phyloP scores from a whole-genome alignment of 2,329 filamentous ascomycete genomes.

The Diplodia sapinea region DNA sequence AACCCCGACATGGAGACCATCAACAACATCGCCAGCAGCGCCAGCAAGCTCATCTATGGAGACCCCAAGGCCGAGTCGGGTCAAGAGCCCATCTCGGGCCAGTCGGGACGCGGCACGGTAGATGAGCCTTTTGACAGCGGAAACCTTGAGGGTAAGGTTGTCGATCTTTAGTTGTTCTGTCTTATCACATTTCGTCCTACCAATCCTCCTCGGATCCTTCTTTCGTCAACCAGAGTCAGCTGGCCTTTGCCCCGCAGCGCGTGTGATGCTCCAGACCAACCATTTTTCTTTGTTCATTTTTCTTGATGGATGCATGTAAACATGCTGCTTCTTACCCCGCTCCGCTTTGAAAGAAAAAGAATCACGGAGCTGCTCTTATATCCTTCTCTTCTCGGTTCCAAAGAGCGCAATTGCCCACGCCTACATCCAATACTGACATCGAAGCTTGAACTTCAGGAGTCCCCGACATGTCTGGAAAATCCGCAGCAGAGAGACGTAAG shows the following conservation, averaged over 20 bases:
- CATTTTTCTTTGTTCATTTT: neutral
- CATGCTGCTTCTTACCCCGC: neutral
- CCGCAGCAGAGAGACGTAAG: slow-evolving; percentile 7
- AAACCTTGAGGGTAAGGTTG: slow-evolving; percentile 65
- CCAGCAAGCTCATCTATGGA: slow-evolving; percentile 48
- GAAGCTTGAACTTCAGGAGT: slow-evolving; percentile 2
- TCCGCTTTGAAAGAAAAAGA: too few species aligned
- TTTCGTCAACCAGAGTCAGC: slow-evolving; percentile 23
- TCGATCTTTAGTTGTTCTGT: slow-evolving; percentile 13
- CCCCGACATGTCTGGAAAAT: slow-evolving; percentile 23
- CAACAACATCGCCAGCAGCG: slow-evolving; percentile 43
- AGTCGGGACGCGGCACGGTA: slow-evolving; percentile 68
- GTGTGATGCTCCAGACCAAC: neutral
- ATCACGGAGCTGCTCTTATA: neutral
- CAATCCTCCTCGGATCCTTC: neutral
- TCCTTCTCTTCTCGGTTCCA: neutral
- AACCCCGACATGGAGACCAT: slow-evolving; percentile 46
- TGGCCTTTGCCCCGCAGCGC: neutral
- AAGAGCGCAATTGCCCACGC: neutral
- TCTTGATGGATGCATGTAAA: neutral
- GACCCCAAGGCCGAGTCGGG: slow-evolving; percentile 46
- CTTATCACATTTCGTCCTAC: neutral
- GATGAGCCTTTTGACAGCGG: slow-evolving; percentile 80
- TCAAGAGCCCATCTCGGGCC: slow-evolving; percentile 74
- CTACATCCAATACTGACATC: neutral